Percentiles rank a stretch among this genome's conserved stretches.
Evolutionary conservation across 108 stramenopile species (phyloP).

Genomic region (Thalassiosira profunda): DNA sequence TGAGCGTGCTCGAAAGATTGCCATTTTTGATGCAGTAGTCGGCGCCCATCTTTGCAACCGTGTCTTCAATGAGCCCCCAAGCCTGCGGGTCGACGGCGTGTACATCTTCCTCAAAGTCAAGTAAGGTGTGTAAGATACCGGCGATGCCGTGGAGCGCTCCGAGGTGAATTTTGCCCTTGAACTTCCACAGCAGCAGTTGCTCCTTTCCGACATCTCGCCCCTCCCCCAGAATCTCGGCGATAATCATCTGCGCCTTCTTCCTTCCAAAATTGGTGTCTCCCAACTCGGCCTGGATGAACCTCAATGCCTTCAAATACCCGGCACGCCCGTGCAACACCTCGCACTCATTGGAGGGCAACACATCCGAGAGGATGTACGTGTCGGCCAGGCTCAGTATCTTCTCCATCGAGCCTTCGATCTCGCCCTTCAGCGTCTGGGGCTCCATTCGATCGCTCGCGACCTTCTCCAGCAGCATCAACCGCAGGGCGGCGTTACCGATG

Average conservation of each 20-base stretch:
- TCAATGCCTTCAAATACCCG: conserved; percentile 55
- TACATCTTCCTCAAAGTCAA: conserved; percentile 48
- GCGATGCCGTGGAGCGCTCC: conserved; percentile 77
- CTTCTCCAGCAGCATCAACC: background rate
- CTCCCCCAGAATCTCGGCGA: conserved; percentile 32
- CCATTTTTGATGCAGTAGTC: conserved; percentile 47
- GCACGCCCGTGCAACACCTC: conserved; percentile 66
- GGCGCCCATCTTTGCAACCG: conserved; percentile 33
- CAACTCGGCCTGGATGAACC: conserved; percentile 36
- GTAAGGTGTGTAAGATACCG: conserved; percentile 66
- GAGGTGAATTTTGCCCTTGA: conserved; percentile 69
- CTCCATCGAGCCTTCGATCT: background rate
- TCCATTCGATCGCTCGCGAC: background rate
- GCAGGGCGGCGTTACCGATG: background rate
- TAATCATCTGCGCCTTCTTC: conserved; percentile 14
- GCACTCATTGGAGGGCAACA: conserved; percentile 10
- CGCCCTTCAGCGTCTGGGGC: background rate
- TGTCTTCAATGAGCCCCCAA: conserved; percentile 38
- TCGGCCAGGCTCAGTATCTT: background rate
- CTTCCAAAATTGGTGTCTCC: conserved; percentile 35
- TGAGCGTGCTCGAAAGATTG: conserved; percentile 50
- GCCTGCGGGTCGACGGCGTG: conserved; percentile 19
- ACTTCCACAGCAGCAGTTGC: conserved; percentile 57
- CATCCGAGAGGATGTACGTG: background rate
- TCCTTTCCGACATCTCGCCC: conserved; percentile 35